A percentile compares a stretch with the other conserved stretches of the same genome.
phyloP scores from a whole-genome alignment of 2,329 filamentous ascomycete genomes.

The Fusarium acutatum region DNA sequence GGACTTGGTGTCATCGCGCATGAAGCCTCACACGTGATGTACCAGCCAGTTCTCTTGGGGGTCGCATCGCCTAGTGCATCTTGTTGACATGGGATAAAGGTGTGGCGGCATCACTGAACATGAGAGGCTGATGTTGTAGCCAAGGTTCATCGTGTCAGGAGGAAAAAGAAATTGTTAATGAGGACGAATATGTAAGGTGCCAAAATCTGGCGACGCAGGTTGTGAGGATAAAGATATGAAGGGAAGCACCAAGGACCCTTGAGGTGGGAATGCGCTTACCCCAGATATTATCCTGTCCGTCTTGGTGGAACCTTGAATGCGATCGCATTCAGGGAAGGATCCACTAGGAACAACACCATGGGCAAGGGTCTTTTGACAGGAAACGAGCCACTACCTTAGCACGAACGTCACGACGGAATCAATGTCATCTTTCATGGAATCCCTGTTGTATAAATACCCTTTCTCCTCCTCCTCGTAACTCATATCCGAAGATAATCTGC shows the following conservation, averaged over 20 bases:
- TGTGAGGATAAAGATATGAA: neutral
- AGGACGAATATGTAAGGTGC: neutral
- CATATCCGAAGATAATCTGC: too few species aligned
- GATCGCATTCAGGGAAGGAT: neutral
- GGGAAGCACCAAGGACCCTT: neutral
- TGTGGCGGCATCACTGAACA: neutral
- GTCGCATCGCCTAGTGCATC: neutral
- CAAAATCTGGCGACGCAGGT: neutral
- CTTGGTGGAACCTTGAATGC: neutral
- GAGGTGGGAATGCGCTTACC: neutral
- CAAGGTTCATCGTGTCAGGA: neutral
- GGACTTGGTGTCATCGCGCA: neutral
- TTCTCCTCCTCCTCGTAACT: neutral
- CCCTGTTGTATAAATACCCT: neutral
- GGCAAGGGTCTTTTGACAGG: neutral
- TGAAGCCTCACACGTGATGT: neutral
- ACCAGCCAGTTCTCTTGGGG: neutral
- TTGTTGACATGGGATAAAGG: neutral
- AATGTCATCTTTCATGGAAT: neutral
- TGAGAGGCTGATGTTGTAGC: neutral
- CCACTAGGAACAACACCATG: neutral
- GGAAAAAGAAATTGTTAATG: too few species aligned
- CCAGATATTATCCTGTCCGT: neutral
- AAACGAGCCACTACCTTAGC: neutral
- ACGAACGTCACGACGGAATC: neutral